Conservation (phyloP, 129 eudicot species). For the Arctium lappa region DNA sequence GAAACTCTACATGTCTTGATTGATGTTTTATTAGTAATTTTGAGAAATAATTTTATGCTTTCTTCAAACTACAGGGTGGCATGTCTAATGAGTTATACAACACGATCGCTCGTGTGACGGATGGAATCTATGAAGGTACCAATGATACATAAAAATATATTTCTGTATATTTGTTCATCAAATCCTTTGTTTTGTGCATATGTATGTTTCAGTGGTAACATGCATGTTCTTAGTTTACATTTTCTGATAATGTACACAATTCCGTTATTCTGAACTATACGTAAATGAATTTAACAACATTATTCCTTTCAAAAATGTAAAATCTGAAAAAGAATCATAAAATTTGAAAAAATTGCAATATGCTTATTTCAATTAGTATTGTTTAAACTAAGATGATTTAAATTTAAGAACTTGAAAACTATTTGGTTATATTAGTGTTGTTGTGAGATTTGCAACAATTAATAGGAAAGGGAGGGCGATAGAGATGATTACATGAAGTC, state of each 20-base stretch:
- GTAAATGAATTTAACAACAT: neutral
- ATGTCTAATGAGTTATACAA: conserved; percentile 97
- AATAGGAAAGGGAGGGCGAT: neutral
- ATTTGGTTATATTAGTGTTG: neutral
- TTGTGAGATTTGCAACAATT: neutral
- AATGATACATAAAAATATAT: neutral
- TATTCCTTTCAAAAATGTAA: conserved; percentile 1
- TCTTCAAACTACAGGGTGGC: conserved; percentile 72
- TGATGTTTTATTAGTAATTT: neutral
- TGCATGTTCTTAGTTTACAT: neutral
- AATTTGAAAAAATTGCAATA: neutral
- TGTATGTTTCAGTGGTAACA: neutral
- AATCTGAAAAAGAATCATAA: neutral
- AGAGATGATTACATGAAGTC: neutral
- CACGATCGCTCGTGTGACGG: conserved; percentile 95
- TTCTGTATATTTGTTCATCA: neutral
- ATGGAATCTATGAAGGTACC: conserved; percentile 96
- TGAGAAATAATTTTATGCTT: conserved; percentile 13
- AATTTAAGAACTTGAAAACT: too few species aligned
- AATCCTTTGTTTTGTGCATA: conserved; percentile 15
- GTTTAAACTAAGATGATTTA: neutral
- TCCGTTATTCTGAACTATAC: neutral
- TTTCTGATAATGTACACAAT: neutral
- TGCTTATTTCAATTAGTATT: neutral
- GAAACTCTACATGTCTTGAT: conserved; percentile 3